These are phyloP conservation scores for Xerocomus amazonicus DNA, from an alignment of 1,284 basidiomycete species.

Conservation along the genomic window DNA sequence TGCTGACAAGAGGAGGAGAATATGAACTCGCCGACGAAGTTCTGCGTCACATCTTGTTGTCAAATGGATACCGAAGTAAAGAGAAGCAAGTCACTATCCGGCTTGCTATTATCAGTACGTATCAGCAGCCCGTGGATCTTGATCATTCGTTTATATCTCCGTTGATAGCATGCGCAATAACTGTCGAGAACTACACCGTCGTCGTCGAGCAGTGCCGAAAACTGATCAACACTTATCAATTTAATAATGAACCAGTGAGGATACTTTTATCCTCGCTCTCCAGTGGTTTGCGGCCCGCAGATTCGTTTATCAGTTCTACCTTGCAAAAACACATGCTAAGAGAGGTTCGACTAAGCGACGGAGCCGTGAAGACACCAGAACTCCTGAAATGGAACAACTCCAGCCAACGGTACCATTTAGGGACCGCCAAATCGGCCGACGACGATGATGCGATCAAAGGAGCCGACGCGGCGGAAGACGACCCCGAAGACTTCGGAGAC, in stretches of 20 bases:
- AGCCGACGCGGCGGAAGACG: constrained; percentile 29
- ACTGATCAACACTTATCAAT: constrained; percentile 66
- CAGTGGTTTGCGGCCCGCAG: constrained; percentile 62
- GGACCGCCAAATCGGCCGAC: constrained; percentile 24
- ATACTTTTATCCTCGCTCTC: constrained; percentile 70
- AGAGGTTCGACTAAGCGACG: constrained; percentile 67
- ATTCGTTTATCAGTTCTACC: constrained; percentile 71
- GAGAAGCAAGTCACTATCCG: constrained; percentile 69
- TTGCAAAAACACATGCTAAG: constrained; percentile 80
- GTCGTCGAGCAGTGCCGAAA: constrained; percentile 75
- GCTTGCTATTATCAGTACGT: constrained; percentile 66
- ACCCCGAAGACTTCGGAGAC: constrained; percentile 29
- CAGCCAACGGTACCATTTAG: constrained; percentile 49
- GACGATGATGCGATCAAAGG: constrained; percentile 26
- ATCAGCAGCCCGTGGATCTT: neutral
- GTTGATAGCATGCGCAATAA: constrained; percentile 64
- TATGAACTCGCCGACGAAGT: constrained; percentile 76
- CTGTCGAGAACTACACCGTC: constrained; percentile 50
- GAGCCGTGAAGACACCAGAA: constrained; percentile 58
- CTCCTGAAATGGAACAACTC: constrained; percentile 54
- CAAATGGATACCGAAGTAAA: constrained; percentile 70
- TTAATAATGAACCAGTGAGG: constrained; percentile 79
- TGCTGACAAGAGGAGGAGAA: constrained; percentile 64
- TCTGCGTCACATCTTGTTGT: constrained; percentile 73
- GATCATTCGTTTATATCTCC: neutral